Evolutionary conservation across 1,139 yeast species (phyloP), one percentile per base, ranked within the genome.

Genomic region (Saccharomyces pastorianus): DNA sequence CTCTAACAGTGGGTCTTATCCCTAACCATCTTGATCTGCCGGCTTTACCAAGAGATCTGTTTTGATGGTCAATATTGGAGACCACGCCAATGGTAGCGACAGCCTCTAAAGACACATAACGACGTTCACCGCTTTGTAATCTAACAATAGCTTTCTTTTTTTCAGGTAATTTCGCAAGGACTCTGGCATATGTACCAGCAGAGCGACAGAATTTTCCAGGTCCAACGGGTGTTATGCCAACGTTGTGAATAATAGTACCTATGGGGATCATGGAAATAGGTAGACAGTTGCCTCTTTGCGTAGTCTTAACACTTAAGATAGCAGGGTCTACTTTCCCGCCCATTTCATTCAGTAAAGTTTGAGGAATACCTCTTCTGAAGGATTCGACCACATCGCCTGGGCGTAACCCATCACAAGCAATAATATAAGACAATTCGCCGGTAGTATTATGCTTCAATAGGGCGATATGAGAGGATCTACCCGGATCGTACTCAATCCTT

Each of bases 81-180:
- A 90, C 96, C 51, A 89, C 82, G 46, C 99, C 99, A 60, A 93
- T 78, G 1, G 99, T 90, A 23, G 98, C 99, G 72, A 93, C 88
- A 42, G 96, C 89, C 55, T 88, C 86, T 56, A 89, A 70, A 54
- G 88, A 80, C 38, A 95, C 87, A 64, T 87, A 89, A 66, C 99
- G 86, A 65, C 89, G 95, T 73, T 93, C 99, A 55, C 99, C 98
- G 55, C 91, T 83, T 71, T 87, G 87, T 67, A 95, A 76, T 65
- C 89, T 82, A 53, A 93, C 83, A 51, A 90, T 80, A 4, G 96
- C 98, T 62, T 77, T 81, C 55, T 80, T 77, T 64, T 79, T 78
- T 38, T 83, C 88, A 11, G 88, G 85, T 55, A 85, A 75, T 71
- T 91, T 91, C 42, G 93, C 84, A 64, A 91, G 79, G 55, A 93